Conservation (phyloP, 768 basidiomycete species). For the Lactarius sp. region DNA sequence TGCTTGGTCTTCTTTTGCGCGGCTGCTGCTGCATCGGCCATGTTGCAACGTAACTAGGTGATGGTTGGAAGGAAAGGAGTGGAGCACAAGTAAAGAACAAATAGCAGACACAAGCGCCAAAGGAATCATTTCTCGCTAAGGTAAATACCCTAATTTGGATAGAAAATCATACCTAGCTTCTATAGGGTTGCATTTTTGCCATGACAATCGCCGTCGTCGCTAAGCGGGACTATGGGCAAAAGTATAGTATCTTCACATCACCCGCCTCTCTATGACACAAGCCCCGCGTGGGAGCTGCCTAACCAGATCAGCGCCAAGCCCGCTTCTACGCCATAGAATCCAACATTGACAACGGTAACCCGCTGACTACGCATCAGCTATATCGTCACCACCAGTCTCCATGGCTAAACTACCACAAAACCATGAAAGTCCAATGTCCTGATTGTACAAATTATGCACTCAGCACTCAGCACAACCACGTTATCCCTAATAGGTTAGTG, state of each 20-base stretch:
- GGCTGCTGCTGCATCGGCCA: slow-evolving; percentile 26
- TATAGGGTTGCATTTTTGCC: background rate
- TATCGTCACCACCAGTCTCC: background rate
- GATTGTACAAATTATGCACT: background rate
- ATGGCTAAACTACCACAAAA: background rate
- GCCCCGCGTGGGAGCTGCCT: no score
- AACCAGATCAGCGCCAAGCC: no score
- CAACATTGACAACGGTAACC: no score
- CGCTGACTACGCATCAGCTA: no score
- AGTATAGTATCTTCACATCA: no score
- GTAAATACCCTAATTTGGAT: slow-evolving; percentile 9
- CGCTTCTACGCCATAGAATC: no score
- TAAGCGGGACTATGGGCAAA: background rate
- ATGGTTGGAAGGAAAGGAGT: slow-evolving; percentile 17
- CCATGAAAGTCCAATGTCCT: background rate
- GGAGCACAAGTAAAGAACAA: slow-evolving; percentile 14
- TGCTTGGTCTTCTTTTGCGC: slow-evolving; percentile 41
- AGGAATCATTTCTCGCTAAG: background rate
- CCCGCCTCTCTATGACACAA: no score
- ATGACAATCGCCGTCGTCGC: slow-evolving; percentile 8
- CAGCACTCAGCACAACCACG: background rate
- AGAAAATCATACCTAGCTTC: background rate
- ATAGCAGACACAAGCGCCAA: slow-evolving; percentile 9
- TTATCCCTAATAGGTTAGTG: no score
- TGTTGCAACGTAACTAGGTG: slow-evolving; percentile 15